Percentiles rank a stretch among this genome's conserved stretches.
These are phyloP conservation scores for Encephalitozoon cuniculi DNA, from an alignment of 371 early-diverging fungal genomes.

Conservation along the genomic window DNA sequence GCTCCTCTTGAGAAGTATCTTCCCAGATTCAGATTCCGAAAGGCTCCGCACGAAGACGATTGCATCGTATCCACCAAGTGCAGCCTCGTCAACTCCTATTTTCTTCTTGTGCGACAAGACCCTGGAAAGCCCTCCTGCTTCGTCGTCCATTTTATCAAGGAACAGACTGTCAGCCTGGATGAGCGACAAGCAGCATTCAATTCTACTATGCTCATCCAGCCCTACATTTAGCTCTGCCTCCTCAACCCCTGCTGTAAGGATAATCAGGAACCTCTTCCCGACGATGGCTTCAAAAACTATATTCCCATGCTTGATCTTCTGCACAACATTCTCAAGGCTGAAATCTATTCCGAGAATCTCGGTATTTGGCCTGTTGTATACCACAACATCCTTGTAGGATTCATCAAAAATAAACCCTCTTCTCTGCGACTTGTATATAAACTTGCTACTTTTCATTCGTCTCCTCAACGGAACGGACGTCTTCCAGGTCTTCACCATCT, in stretches of 20 bases:
- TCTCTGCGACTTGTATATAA: conserved; percentile 48
- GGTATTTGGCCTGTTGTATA: not conserved
- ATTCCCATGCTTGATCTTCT: not conserved
- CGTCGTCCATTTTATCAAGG: not conserved
- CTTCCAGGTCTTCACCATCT: conserved; percentile 41
- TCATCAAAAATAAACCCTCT: conserved; percentile 56
- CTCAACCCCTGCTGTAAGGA: not conserved
- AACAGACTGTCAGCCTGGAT: not conserved
- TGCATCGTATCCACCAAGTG: not conserved
- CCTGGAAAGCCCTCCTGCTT: not conserved
- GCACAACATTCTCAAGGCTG: not conserved
- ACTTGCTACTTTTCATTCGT: conserved; percentile 42
- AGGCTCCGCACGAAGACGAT: not conserved
- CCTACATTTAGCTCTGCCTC: not conserved
- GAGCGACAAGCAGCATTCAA: conserved; percentile 17
- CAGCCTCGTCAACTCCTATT: not conserved
- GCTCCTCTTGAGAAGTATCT: conserved; percentile 27
- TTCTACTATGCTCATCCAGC: not conserved
- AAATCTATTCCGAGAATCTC: not conserved
- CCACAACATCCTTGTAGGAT: conserved; percentile 18
- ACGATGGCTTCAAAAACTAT: conserved; percentile 22
- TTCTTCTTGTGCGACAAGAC: not conserved
- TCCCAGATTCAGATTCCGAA: conserved; percentile 16
- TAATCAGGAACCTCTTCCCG: not conserved
- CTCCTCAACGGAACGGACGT: conserved; percentile 32